Conservation (phyloP, 305 asterid genomes). For the Ruellia speciosa region DNA sequence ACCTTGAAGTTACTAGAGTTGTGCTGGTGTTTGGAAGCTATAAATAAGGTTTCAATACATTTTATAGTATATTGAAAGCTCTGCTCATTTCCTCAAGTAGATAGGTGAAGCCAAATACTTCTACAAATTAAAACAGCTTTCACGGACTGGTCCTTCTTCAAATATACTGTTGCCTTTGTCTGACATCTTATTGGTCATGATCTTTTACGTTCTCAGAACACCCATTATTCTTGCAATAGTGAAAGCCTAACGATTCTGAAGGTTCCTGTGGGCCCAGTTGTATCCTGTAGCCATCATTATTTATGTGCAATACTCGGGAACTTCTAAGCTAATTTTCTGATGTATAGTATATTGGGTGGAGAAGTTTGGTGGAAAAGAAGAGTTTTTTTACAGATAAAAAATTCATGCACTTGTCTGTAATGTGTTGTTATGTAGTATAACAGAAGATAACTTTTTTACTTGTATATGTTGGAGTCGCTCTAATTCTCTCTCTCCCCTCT, state of each 20-base stretch:
- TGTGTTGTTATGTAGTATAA: too few relatives aligned
- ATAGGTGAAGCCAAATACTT: constrained; percentile 2
- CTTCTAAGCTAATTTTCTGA: not conserved
- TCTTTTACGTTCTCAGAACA: not conserved
- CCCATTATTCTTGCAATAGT: not conserved
- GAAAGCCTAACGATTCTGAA: not conserved
- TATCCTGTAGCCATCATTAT: not conserved
- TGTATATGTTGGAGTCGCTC: constrained; percentile 10
- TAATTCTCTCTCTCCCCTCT: constrained; percentile 14
- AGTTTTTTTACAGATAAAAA: constrained; percentile 1
- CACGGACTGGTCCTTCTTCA: not conserved
- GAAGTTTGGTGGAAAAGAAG: not conserved
- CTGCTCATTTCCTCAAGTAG: not conserved
- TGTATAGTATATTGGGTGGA: not conserved
- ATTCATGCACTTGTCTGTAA: not conserved
- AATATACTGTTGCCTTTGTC: too few relatives aligned
- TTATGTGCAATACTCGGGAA: not conserved
- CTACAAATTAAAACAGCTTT: not conserved
- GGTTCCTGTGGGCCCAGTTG: not conserved
- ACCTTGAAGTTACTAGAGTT: constrained; percentile 1
- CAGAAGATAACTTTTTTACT: not conserved
- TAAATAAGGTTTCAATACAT: not conserved
- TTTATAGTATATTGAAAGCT: constrained; percentile 6
- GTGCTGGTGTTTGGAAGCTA: constrained; percentile 10
- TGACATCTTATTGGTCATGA: not conserved